phyloP scores from a whole-genome alignment of 371 early-diverging fungal species.

The Lichtheimia ornata region DNA sequence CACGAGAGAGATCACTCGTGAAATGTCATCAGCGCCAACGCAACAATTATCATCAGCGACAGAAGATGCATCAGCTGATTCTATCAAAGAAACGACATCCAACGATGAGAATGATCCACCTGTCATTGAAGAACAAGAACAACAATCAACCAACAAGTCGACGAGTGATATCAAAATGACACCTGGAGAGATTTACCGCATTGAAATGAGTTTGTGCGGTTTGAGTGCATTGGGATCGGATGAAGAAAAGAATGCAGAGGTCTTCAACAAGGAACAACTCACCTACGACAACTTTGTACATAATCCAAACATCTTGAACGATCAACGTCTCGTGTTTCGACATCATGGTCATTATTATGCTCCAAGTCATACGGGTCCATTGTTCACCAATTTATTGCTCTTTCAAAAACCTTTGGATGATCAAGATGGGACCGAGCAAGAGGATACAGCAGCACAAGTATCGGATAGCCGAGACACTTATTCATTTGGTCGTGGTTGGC shows the following conservation, averaged over 20 bases:
- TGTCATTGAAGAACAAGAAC: not conserved
- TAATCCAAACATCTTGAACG: slow-evolving; percentile 67
- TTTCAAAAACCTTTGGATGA: slow-evolving; percentile 38
- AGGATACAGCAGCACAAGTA: slow-evolving; percentile 14
- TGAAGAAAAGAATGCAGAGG: slow-evolving; percentile 50
- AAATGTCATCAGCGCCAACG: no score
- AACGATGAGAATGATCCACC: not conserved
- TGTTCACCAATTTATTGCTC: slow-evolving; percentile 56
- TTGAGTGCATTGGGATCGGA: slow-evolving; percentile 40
- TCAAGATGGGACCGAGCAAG: not conserved
- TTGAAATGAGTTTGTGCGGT: slow-evolving; percentile 65
- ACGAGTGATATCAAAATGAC: slow-evolving; percentile 7
- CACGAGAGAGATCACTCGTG: not conserved
- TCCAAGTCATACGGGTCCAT: slow-evolving; percentile 46
- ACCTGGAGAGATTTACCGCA: slow-evolving; percentile 38
- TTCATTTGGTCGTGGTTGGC: slow-evolving; percentile 50
- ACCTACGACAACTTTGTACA: slow-evolving; percentile 66
- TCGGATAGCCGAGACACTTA: slow-evolving; percentile 48
- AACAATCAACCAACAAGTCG: not conserved
- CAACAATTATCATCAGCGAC: not conserved
- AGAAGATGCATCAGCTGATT: not conserved
- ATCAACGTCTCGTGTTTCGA: slow-evolving; percentile 69
- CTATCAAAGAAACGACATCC: not conserved
- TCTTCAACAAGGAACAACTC: slow-evolving; percentile 65
- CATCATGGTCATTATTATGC: slow-evolving; percentile 60